A percentile compares a stretch with the other conserved stretches of the same genome.
phyloP scores from a whole-genome alignment of 2,329 filamentous ascomycete species.

The Aspergillus tanneri region DNA sequence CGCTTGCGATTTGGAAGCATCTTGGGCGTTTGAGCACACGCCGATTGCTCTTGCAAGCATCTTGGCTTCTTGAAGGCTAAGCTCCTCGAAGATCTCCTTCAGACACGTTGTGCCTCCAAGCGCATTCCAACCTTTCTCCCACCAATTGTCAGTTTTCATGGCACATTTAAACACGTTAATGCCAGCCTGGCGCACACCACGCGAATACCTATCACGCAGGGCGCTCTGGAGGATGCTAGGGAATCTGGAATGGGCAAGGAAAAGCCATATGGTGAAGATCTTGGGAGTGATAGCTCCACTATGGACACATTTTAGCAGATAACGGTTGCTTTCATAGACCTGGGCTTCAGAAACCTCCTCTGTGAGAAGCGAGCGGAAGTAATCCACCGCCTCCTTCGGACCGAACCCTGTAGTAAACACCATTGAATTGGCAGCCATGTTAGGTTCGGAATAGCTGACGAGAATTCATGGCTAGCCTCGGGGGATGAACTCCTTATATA shows the following conservation, averaged over 20 bases:
- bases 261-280: slow-evolving; percentile 1
- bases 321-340: not conserved
- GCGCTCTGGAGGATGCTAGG: not conserved
- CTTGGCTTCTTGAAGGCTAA: slow-evolving; percentile 1
- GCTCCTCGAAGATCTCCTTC: slow-evolving; percentile 4
- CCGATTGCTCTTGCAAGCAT: slow-evolving; percentile 1
- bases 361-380: slow-evolving; percentile 1
- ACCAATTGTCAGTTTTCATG: not conserved
- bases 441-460: not conserved
- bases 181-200: not conserved
- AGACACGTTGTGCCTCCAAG: not conserved
- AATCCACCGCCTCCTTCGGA: not conserved
- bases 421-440: not conserved
- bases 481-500: not conserved
- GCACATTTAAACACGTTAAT: not conserved
- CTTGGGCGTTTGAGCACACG: not conserved
- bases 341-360: not conserved
- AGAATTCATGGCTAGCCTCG: not conserved
- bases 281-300: not conserved
- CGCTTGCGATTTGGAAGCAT: not conserved
- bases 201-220: not conserved
- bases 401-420: slow-evolving; percentile 4
- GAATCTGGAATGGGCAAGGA: not conserved
- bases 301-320: not conserved
- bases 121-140: not conserved